These are phyloP conservation scores for Cryomyces minteri DNA, from an alignment of 495 filamentous ascomycete species.

Conservation along the genomic window DNA sequence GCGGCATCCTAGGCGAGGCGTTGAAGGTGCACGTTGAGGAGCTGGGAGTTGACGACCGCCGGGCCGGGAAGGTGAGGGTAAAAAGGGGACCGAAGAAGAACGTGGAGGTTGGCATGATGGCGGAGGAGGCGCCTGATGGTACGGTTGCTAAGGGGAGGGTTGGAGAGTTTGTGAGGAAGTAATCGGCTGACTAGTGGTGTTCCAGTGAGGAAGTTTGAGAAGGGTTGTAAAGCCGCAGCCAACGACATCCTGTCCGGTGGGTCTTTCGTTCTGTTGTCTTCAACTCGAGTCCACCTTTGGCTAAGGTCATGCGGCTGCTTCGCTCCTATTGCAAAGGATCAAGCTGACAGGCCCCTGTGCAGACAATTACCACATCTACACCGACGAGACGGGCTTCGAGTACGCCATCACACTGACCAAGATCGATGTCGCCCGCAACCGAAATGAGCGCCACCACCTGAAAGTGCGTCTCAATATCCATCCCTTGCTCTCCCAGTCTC, in stretches of 20 bases:
- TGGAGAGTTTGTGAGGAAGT: not conserved
- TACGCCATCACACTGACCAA: constrained; percentile 30
- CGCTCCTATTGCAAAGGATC: not conserved
- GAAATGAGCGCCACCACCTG: constrained; percentile 20
- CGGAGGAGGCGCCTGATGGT: not conserved
- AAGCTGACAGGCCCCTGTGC: not conserved
- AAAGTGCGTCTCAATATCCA: constrained; percentile 12
- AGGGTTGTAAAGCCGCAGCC: constrained; percentile 4
- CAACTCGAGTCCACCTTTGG: not conserved
- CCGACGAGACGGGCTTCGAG: constrained; percentile 26
- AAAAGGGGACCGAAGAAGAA: too few relatives aligned
- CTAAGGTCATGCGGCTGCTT: not conserved
- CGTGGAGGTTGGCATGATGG: too few relatives aligned
- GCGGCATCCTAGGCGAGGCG: not conserved
- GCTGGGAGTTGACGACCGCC: too few relatives aligned
- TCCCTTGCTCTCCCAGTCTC: not conserved
- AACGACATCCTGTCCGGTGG: constrained; percentile 11
- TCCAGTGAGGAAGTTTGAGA: constrained; percentile 6
- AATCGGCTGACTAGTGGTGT: constrained; percentile 6
- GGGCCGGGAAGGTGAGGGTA: too few relatives aligned
- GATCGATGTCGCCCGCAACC: constrained; percentile 20
- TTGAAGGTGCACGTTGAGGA: not conserved
- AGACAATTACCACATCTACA: constrained; percentile 31
- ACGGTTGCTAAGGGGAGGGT: not conserved
- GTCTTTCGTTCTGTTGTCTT: not conserved